Evolutionary conservation across 768 basidiomycete species (phyloP).

Genomic region (Tephrocybe sp.): DNA sequence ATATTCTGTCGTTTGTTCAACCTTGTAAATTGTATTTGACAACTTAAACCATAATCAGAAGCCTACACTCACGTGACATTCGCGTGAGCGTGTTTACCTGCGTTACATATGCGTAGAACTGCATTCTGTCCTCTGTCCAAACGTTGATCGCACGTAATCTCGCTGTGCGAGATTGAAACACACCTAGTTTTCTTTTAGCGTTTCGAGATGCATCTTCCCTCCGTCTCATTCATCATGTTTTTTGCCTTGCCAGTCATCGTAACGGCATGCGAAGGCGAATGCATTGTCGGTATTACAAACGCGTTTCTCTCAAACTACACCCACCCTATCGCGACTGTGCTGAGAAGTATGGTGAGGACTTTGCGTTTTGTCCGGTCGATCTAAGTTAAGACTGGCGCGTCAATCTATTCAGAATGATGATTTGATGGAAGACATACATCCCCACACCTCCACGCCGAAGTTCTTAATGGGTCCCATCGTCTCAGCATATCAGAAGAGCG

Average conservation of each 20-base stretch:
- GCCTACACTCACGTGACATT: too few species aligned
- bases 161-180: not conserved
- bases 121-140: too few species aligned
- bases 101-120: too few species aligned
- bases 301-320: constrained; percentile 54
- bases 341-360: constrained; percentile 43
- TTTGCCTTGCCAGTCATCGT: constrained; percentile 35
- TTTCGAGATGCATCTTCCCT: constrained; percentile 19
- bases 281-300: constrained; percentile 60
- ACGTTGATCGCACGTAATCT: too few species aligned
- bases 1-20: not conserved
- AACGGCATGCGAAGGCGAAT: constrained; percentile 69
- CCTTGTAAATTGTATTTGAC: too few species aligned
- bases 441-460: constrained; percentile 14
- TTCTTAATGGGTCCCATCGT: constrained; percentile 48
- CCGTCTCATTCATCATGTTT: constrained; percentile 23
- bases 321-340: constrained; percentile 34
- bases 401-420: constrained; percentile 9
- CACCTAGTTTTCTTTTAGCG: not conserved
- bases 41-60: too few species aligned
- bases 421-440: constrained; percentile 10
- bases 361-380: too few species aligned
- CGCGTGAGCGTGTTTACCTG: too few species aligned
- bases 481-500: constrained; percentile 41
- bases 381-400: too few species aligned